These are phyloP conservation scores for Monosporozyma aquatica DNA, from an alignment of 805 yeast species.

Conservation along the genomic window DNA sequence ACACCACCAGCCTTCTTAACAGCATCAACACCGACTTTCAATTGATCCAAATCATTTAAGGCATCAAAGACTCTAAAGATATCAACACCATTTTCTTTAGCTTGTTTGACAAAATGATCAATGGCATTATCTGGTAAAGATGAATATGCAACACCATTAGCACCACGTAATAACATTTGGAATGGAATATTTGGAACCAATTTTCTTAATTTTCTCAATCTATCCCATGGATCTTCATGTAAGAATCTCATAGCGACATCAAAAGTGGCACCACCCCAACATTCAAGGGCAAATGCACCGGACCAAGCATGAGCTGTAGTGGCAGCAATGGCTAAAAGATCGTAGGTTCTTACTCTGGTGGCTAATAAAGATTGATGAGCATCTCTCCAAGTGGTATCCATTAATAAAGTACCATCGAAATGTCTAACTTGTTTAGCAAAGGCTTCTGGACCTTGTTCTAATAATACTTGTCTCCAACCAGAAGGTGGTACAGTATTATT, in stretches of 20 bases:
- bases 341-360: slow-evolving; percentile 93
- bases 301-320: slow-evolving; percentile 84
- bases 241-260: slow-evolving; percentile 98
- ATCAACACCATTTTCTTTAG: slow-evolving; percentile 93
- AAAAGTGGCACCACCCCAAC: slow-evolving; percentile 99
- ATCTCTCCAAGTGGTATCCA: slow-evolving; percentile 99
- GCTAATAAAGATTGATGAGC: slow-evolving; percentile 98
- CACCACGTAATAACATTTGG: slow-evolving; percentile 99
- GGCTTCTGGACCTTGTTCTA: slow-evolving; percentile 78
- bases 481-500: slow-evolving; percentile 44
- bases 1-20: slow-evolving; percentile 98
- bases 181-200: slow-evolving; percentile 97
- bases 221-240: slow-evolving; percentile 98
- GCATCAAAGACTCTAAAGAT: slow-evolving; percentile 98
- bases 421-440: slow-evolving; percentile 83
- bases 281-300: slow-evolving; percentile 91
- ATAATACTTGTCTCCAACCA: slow-evolving; percentile 88
- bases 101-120: slow-evolving; percentile 92
- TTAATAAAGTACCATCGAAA: slow-evolving; percentile 78
- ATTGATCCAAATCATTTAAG: slow-evolving; percentile 90
- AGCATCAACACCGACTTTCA: slow-evolving; percentile 95
- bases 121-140: slow-evolving; percentile 97
- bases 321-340: slow-evolving; percentile 83
- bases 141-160: slow-evolving; percentile 97
- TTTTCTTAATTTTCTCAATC: slow-evolving; percentile 78